Conservation (phyloP, 2,329 filamentous ascomycete genomes). For the Epichloe baconii region DNA sequence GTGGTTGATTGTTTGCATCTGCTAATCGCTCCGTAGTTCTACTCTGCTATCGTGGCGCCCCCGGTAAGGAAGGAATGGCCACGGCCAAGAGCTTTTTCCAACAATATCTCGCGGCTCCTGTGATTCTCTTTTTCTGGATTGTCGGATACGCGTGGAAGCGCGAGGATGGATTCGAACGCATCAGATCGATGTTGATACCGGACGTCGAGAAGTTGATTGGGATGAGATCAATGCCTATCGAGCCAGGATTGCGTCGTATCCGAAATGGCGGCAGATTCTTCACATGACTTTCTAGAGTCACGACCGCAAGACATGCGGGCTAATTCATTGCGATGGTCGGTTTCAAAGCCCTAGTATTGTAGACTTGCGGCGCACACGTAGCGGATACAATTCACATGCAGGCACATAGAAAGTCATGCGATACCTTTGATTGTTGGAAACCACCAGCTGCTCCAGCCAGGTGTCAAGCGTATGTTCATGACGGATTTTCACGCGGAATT, state of each 20-base stretch:
- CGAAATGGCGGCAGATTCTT: slow-evolving; percentile 33
- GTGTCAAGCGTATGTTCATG: too few relatives aligned
- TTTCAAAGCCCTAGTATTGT: neutral
- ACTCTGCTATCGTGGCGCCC: slow-evolving; percentile 30
- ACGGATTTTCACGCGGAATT: too few relatives aligned
- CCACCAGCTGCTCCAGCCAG: neutral
- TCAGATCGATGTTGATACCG: slow-evolving; percentile 56
- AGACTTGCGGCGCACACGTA: neutral
- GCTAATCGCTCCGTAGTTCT: slow-evolving; percentile 25
- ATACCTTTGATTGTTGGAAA: neutral
- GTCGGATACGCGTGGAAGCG: slow-evolving; percentile 55
- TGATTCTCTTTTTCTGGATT: slow-evolving; percentile 43
- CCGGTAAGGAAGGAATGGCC: slow-evolving; percentile 19
- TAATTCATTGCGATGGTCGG: neutral
- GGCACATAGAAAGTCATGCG: neutral
- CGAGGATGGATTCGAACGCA: slow-evolving; percentile 40
- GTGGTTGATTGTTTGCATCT: neutral
- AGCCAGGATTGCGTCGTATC: slow-evolving; percentile 36
- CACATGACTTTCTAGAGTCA: slow-evolving; percentile 25
- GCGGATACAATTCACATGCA: neutral
- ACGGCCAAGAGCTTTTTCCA: slow-evolving; percentile 41
- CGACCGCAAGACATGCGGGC: too few relatives aligned
- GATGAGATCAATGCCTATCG: slow-evolving; percentile 45
- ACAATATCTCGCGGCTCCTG: slow-evolving; percentile 38
- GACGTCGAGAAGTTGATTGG: slow-evolving; percentile 53